These are phyloP conservation scores for Friedmanniomyces simplex DNA, from an alignment of 495 filamentous ascomycete genomes.

Conservation along the genomic window DNA sequence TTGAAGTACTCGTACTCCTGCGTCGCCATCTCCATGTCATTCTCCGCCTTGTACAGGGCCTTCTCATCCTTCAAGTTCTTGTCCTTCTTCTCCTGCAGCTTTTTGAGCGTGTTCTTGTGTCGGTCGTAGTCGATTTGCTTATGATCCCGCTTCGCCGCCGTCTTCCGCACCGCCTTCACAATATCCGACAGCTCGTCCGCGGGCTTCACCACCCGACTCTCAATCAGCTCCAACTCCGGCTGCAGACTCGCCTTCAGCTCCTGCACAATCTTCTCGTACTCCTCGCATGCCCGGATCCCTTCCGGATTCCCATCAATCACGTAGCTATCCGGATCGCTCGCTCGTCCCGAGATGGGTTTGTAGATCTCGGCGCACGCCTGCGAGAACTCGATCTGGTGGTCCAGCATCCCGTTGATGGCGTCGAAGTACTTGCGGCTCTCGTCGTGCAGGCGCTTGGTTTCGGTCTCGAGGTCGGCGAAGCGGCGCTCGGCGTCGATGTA, in stretches of 20 bases:
- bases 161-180: slow-evolving; percentile 89
- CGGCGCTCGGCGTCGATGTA: slow-evolving; percentile 91
- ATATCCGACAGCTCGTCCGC: slow-evolving; percentile 90
- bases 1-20: slow-evolving; percentile 97
- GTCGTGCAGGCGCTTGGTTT: slow-evolving; percentile 93
- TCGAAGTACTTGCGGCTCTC: slow-evolving; percentile 93
- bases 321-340: slow-evolving; percentile 83
- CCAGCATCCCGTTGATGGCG: slow-evolving; percentile 96
- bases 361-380: slow-evolving; percentile 92
- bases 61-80: slow-evolving; percentile 95
- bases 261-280: slow-evolving; percentile 85
- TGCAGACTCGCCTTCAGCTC: slow-evolving; percentile 80
- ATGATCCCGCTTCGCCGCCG: slow-evolving; percentile 80
- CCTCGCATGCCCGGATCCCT: slow-evolving; percentile 88
- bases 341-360: slow-evolving; percentile 91
- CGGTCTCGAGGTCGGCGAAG: slow-evolving; percentile 83
- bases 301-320: slow-evolving; percentile 79
- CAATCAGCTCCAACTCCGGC: slow-evolving; percentile 96
- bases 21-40: slow-evolving; percentile 80
- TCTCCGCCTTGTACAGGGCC: slow-evolving; percentile 89
- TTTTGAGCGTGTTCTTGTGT: slow-evolving; percentile 71
- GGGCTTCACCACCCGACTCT: slow-evolving; percentile 81
- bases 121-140: slow-evolving; percentile 96
- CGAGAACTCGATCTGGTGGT: slow-evolving; percentile 97
- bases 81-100: slow-evolving; percentile 95